Percentiles rank a stretch among this genome's conserved stretches.
Conservation (phyloP, 495 filamentous ascomycete species). For the Polyplosphaeria fusca region DNA sequence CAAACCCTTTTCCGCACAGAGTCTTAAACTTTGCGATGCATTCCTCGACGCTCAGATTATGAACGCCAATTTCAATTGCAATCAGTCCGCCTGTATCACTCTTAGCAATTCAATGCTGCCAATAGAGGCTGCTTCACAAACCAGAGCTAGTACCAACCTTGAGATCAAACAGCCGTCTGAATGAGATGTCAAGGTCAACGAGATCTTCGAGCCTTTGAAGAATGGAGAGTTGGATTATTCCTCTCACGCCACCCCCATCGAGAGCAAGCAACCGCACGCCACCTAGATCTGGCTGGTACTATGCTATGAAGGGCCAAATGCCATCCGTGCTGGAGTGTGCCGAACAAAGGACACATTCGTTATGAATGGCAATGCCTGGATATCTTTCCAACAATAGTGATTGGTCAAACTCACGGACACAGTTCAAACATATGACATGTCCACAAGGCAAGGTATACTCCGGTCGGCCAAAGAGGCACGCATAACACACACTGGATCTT, state of each 20-base stretch:
- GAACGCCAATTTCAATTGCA: neutral
- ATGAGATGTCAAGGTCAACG: neutral
- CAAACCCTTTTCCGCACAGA: too few relatives aligned
- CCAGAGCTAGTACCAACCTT: neutral
- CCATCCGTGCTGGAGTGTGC: neutral
- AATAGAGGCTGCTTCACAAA: neutral
- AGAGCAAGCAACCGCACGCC: neutral
- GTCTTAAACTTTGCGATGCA: neutral
- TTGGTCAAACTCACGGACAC: neutral
- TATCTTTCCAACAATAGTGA: neutral
- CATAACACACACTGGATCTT: neutral
- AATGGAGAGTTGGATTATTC: neutral
- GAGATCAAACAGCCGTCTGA: neutral
- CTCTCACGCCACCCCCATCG: neutral
- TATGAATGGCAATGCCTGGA: neutral
- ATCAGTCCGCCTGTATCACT: neutral
- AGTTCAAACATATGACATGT: neutral
- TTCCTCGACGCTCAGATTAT: neutral
- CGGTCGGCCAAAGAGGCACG: neutral
- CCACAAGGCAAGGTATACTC: neutral
- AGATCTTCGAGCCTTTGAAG: neutral
- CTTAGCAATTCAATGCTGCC: neutral
- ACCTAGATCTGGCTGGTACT: neutral
- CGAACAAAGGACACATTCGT: neutral
- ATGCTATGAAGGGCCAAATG: neutral